Percentiles rank a stretch among this genome's conserved stretches.
These are phyloP conservation scores for Neurospora sp. DNA, from an alignment of 495 filamentous ascomycete species.

Conservation along the genomic window DNA sequence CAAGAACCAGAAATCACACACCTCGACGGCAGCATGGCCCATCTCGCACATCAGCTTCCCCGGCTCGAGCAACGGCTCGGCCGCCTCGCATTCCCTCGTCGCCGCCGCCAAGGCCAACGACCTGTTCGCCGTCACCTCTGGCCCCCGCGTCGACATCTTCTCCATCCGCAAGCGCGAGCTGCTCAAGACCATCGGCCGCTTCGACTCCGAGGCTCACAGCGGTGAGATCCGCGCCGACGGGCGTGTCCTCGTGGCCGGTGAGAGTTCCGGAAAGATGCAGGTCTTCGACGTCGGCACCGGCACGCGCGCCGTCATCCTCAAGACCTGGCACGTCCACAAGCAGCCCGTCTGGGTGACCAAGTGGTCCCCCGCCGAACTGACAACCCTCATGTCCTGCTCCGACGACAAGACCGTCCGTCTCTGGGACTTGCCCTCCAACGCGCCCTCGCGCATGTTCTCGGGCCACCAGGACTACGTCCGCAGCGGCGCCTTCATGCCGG, in stretches of 20 bases:
- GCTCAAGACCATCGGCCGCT: conserved; percentile 83
- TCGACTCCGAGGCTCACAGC: conserved; percentile 78
- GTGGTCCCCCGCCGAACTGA: conserved; percentile 80
- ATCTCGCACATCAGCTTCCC: conserved; percentile 85
- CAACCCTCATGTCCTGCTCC: conserved; percentile 68
- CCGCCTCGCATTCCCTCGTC: conserved; percentile 35
- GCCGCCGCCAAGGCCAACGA: conserved; percentile 46
- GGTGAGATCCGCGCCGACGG: conserved; percentile 84
- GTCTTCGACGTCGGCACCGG: conserved; percentile 70
- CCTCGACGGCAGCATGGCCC: conserved; percentile 73
- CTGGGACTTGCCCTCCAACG: conserved; percentile 83
- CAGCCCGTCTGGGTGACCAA: conserved; percentile 88
- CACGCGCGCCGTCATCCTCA: conserved; percentile 73
- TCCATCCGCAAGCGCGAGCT: conserved; percentile 80
- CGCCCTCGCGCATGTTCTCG: conserved; percentile 63
- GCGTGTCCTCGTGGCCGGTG: conserved; percentile 78
- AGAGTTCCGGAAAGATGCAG: conserved; percentile 82
- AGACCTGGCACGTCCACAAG: conserved; percentile 93
- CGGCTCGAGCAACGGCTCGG: conserved; percentile 26
- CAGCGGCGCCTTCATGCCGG: conserved; percentile 75
- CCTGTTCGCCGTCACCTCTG: conserved; percentile 84
- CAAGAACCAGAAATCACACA: conserved; percentile 74
- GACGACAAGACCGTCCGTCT: conserved; percentile 87
- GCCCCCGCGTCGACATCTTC: conserved; percentile 84
- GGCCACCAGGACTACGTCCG: conserved; percentile 92